Evolutionary conservation across 1,139 yeast species (phyloP), one percentile per base, ranked within the genome.

Genomic region (Geotrichum reessii): DNA sequence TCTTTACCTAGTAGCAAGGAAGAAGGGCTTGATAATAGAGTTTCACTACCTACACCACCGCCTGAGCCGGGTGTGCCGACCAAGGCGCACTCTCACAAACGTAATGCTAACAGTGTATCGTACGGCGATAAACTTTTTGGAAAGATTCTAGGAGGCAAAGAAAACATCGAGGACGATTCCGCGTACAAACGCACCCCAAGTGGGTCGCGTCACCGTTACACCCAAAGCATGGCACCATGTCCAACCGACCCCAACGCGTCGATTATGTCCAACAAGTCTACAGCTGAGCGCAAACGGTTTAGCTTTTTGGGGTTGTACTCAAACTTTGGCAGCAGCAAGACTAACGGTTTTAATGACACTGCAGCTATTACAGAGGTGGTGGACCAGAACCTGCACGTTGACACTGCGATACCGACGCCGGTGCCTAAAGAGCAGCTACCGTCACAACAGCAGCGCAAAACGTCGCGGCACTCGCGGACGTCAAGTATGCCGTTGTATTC

Each of bases 81-180:
- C 7, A 28, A 1, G 33, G n/a, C n/a, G 31, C 53, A 51, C 6
- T 44, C 48, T 7, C 54, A 52, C 46, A 14, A 37, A 3, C 24
- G 31, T 9, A 33, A 33, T 14, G 65, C 69, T 17, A 65, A 68
- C 37, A 63, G 68, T 51, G 67, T 69, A 22, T 69, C 72, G 2
- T 69, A 67, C 27, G 54, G 54, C n/a, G n/a, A n/a, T n/a, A n/a
- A 33, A n/a, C n/a, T 28, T 28, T 28, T 28, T 28, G 33, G 33
- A 28, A 28, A 28, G 33, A 8, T 28, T 11, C 11, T 11, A 11
- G 33, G 33, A 11, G 11, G 11, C 11, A 28, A 28, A 11, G 33
- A 28, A 28, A 28, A 11, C 11, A 28, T 7, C 11, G 33, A 28
- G 33, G 33, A 28, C 33, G 33, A 28, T 7, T 28, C 33, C 11